Percentiles rank a stretch among this genome's conserved stretches.
Conservation (phyloP, 441 rosid species). For the Erysimum pusillum region DNA sequence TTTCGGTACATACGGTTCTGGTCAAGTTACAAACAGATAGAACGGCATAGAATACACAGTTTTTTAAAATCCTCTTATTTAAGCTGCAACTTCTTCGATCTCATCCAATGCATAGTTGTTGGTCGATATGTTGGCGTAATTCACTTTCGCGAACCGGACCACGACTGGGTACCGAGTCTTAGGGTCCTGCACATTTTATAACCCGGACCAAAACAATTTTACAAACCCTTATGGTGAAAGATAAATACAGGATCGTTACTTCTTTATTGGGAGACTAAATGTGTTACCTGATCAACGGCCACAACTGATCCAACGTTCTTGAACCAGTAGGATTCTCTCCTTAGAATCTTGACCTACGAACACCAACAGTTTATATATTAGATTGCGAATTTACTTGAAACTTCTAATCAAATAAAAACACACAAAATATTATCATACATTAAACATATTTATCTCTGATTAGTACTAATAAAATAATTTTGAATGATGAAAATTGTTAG, state of each 20-base stretch:
- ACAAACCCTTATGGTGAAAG: slow-evolving; percentile 1
- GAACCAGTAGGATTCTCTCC: slow-evolving; percentile 87
- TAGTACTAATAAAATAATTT: no score
- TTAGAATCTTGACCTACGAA: slow-evolving; percentile 82
- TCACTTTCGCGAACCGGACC: slow-evolving; percentile 90
- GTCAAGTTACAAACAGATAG: slow-evolving; percentile 39
- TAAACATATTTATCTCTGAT: no score
- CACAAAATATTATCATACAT: no score
- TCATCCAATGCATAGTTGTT: slow-evolving; percentile 98
- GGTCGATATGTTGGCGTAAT: slow-evolving; percentile 90
- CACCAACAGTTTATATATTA: not conserved
- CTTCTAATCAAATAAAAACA: not conserved
- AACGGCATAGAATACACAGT: slow-evolving; percentile 33
- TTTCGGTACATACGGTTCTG: slow-evolving; percentile 39
- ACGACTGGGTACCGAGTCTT: slow-evolving; percentile 88
- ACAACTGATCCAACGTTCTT: slow-evolving; percentile 78
- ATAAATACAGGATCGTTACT: not conserved
- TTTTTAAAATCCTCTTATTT: slow-evolving; percentile 9
- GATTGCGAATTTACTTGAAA: not conserved
- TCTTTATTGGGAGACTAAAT: slow-evolving; percentile 6
- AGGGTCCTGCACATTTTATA: slow-evolving; percentile 68
- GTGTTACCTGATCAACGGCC: slow-evolving; percentile 86
- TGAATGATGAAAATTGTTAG: no score
- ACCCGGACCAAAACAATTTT: not conserved
- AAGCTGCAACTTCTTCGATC: slow-evolving; percentile 68